phyloP scores from a whole-genome alignment of 805 yeast species.

The Ogataea neopini region DNA sequence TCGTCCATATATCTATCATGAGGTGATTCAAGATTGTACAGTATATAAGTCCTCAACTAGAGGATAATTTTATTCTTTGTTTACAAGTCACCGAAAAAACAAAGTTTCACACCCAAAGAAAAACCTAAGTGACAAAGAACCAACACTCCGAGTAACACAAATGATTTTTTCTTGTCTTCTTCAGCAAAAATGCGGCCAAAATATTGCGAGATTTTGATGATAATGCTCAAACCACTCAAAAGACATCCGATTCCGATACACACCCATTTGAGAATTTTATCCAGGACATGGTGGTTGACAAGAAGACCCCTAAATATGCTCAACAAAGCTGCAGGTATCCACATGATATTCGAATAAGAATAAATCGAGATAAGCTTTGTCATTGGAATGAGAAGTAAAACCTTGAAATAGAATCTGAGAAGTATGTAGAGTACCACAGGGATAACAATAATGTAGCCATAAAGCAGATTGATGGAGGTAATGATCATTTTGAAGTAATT shows the following conservation, averaged over 20 bases:
- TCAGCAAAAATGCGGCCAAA: constrained; percentile 35
- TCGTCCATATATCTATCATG: too few relatives aligned
- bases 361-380: constrained; percentile 69
- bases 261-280: constrained; percentile 59
- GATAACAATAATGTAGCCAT: constrained; percentile 69
- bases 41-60: not conserved
- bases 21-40: constrained; percentile 2
- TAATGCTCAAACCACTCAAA: constrained; percentile 58
- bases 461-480: constrained; percentile 67
- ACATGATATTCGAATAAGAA: constrained; percentile 80
- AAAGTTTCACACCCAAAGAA: constrained; percentile 63
- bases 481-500: constrained; percentile 64
- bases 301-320: constrained; percentile 59
- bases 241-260: constrained; percentile 60
- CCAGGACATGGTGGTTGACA: constrained; percentile 44
- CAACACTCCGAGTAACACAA: constrained; percentile 42
- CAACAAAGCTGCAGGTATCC: constrained; percentile 80
- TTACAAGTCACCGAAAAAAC: constrained; percentile 50
- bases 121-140: constrained; percentile 54
- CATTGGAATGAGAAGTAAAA: constrained; percentile 47
- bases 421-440: constrained; percentile 58
- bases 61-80: not conserved
- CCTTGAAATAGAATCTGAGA: constrained; percentile 54
- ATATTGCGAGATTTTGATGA: constrained; percentile 46
- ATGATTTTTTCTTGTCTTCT: constrained; percentile 41